These are phyloP conservation scores for Chalciporus sphaerocephalus DNA, from an alignment of 768 basidiomycete genomes.

Conservation along the genomic window DNA sequence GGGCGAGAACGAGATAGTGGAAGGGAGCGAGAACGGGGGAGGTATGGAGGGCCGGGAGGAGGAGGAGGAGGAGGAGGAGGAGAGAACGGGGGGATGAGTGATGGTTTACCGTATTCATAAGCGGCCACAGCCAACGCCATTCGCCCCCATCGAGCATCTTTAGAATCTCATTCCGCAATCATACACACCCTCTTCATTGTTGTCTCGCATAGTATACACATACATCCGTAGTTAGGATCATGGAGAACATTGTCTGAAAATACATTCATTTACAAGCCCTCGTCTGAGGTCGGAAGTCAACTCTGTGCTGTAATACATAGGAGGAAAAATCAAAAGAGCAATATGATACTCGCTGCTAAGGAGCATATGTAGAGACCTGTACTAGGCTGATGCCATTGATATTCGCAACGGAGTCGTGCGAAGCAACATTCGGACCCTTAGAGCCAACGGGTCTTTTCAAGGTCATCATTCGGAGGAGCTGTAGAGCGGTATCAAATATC, in stretches of 20 bases:
- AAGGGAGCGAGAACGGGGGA: slow-evolving; percentile 19
- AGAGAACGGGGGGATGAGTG: slow-evolving; percentile 14
- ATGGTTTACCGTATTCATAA: slow-evolving; percentile 31
- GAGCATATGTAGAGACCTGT: no score
- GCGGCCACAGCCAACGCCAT: not conserved
- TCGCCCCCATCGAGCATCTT: not conserved
- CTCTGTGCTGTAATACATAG: no score
- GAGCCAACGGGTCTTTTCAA: no score
- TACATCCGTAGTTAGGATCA: slow-evolving; percentile 19
- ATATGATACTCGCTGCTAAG: no score
- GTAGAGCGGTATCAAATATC: no score
- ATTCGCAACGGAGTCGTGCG: no score
- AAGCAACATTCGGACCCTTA: no score
- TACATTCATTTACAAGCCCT: no score
- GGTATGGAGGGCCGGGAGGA: slow-evolving; percentile 8
- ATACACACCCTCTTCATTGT: slow-evolving; percentile 3
- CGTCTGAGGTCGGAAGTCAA: no score
- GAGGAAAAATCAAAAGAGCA: no score
- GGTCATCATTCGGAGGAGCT: no score
- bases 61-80: slow-evolving; percentile 7
- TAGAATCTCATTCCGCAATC: slow-evolving; percentile 3
- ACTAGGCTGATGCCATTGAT: no score
- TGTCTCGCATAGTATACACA: slow-evolving; percentile 17
- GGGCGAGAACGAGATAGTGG: slow-evolving; percentile 10
- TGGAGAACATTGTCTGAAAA: slow-evolving; percentile 8